Evolutionary conservation across 192 early-diverging fungal genomes (phyloP).

Genomic region (Thoreauomyces humboldtii): DNA sequence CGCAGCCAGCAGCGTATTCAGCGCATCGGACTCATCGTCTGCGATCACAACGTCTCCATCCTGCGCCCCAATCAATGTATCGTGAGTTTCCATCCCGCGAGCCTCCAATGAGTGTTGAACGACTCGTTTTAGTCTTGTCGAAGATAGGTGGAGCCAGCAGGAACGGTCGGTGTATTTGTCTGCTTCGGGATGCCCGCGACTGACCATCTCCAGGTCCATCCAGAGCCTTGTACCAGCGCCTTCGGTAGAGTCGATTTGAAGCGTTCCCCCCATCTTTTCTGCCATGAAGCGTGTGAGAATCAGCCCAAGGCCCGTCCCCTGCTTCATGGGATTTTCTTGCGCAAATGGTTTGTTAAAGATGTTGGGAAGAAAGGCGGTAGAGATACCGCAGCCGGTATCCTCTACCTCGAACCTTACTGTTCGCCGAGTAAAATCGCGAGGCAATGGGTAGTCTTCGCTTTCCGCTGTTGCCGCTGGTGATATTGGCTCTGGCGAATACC

Average conservation of each 20-base stretch:
- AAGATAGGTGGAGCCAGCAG: background rate
- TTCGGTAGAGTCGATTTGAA: constrained; percentile 38
- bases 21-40: background rate
- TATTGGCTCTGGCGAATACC: constrained; percentile 6
- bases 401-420: constrained; percentile 42
- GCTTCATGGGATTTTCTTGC: constrained; percentile 48
- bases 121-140: background rate
- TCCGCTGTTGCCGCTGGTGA: background rate
- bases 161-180: background rate
- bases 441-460: no score
- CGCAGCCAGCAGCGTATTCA: background rate
- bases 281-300: constrained; percentile 43
- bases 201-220: constrained; percentile 8
- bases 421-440: constrained; percentile 13
- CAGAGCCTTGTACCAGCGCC: constrained; percentile 7
- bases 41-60: constrained; percentile 1
- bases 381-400: constrained; percentile 50
- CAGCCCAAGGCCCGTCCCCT: constrained; percentile 50
- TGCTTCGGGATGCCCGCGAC: background rate
- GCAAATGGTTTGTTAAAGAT: constrained; percentile 47
- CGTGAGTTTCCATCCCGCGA: background rate
- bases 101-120: background rate
- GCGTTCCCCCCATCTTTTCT: constrained; percentile 42
- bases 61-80: background rate
- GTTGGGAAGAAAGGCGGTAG: constrained; percentile 37